Conservation (phyloP, 768 basidiomycete genomes). For the Imleria badia region DNA sequence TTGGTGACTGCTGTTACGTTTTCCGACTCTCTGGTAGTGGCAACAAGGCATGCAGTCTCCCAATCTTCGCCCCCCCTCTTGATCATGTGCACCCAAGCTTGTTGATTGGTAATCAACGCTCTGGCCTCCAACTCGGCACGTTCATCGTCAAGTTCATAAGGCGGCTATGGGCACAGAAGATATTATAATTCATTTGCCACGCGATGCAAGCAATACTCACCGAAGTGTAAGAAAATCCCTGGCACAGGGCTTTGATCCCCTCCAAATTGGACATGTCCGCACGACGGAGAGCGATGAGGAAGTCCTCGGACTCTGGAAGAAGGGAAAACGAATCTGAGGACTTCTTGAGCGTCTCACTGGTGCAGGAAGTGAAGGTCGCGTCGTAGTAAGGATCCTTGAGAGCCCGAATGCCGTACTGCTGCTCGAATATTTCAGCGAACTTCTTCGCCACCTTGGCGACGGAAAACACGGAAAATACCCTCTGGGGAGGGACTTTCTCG, state of each 20-base stretch:
- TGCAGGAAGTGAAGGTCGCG: conserved; percentile 58
- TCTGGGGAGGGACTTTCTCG: conserved; percentile 31
- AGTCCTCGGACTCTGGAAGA: conserved; percentile 10
- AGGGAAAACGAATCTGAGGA: neutral
- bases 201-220: conserved; percentile 37
- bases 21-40: conserved; percentile 60
- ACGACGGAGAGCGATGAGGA: conserved; percentile 31
- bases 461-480: conserved; percentile 70
- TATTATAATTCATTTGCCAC: neutral
- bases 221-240: conserved; percentile 55
- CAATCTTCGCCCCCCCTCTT: conserved; percentile 20
- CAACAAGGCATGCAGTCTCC: conserved; percentile 64
- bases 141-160: conserved; percentile 48
- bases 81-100: conserved; percentile 65
- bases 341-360: conserved; percentile 38
- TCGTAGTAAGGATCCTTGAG: conserved; percentile 54
- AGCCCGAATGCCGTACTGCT: conserved; percentile 26
- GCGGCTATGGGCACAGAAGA: conserved; percentile 39
- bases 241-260: conserved; percentile 47
- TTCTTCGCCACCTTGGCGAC: conserved; percentile 42
- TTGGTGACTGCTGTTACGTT: conserved; percentile 67
- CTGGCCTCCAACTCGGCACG: conserved; percentile 52
- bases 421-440: conserved; percentile 52
- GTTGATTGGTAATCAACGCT: conserved; percentile 42
- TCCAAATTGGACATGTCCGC: conserved; percentile 33